A percentile compares a stretch with the other conserved stretches of the same genome.
Conservation (phyloP, 2,329 filamentous ascomycete species). For the Herpotrichia juniperi region DNA sequence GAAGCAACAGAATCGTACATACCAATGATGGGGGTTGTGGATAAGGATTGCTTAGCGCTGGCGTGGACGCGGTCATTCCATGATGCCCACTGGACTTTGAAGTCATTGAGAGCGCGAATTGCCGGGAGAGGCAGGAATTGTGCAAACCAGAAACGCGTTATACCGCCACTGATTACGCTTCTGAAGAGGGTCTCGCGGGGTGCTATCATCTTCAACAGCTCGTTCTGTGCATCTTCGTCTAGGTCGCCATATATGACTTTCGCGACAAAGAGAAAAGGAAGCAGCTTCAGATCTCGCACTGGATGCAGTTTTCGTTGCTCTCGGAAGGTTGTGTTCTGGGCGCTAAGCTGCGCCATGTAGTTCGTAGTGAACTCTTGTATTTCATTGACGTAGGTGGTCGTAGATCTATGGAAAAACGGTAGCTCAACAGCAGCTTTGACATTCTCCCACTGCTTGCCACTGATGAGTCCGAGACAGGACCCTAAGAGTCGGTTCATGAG, state of each 20-base stretch:
- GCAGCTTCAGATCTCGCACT: slow-evolving; percentile 35
- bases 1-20: slow-evolving; percentile 15
- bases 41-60: slow-evolving; percentile 1
- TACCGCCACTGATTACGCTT: slow-evolving; percentile 44
- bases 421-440: slow-evolving; percentile 25
- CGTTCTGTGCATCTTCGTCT: slow-evolving; percentile 18
- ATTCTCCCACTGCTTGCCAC: slow-evolving; percentile 32
- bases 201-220: slow-evolving; percentile 29
- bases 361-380: slow-evolving; percentile 7
- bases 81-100: slow-evolving; percentile 18
- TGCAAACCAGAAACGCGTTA: slow-evolving; percentile 35
- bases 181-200: slow-evolving; percentile 43
- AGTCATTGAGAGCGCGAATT: slow-evolving; percentile 22
- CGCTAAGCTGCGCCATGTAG: slow-evolving; percentile 4
- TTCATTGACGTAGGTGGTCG: slow-evolving; percentile 5
- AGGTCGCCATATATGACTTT: slow-evolving; percentile 48
- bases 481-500: slow-evolving; percentile 50
- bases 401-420: slow-evolving; percentile 21
- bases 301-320: slow-evolving; percentile 25
- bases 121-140: slow-evolving; percentile 33
- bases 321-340: slow-evolving; percentile 3
- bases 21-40: slow-evolving; percentile 10
- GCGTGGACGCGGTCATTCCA: slow-evolving; percentile 41
- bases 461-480: slow-evolving; percentile 52
- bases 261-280: slow-evolving; percentile 49